Percentiles rank a stretch among this genome's conserved stretches.
Conservation (phyloP, 345 rosid species). For the Heritiera littoralis region DNA sequence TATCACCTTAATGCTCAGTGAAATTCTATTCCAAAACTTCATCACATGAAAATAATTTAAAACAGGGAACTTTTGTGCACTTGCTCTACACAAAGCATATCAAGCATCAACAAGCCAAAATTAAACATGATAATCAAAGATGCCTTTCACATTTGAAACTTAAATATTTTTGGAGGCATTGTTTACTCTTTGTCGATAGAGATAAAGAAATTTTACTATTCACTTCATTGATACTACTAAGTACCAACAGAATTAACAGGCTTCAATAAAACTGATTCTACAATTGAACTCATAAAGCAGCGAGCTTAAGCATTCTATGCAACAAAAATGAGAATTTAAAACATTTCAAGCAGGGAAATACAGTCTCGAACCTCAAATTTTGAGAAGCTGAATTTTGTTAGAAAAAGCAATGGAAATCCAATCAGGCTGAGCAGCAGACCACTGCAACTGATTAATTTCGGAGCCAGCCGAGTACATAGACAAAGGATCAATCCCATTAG, state of each 20-base stretch:
- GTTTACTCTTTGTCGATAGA: background rate
- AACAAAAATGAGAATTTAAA: background rate
- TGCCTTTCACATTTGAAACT: background rate
- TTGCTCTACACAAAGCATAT: background rate
- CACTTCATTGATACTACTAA: background rate
- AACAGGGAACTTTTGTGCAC: background rate
- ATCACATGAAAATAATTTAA: too few relatives aligned
- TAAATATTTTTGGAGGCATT: background rate
- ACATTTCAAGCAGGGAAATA: background rate
- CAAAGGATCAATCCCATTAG: constrained; percentile 90
- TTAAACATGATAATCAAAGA: background rate
- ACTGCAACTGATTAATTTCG: constrained; percentile 92
- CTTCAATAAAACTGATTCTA: background rate
- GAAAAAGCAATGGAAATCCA: constrained; percentile 90
- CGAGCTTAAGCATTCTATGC: background rate
- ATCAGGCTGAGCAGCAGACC: constrained; percentile 83
- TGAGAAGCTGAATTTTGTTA: constrained; percentile 86
- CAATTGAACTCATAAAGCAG: background rate
- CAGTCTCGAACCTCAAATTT: constrained; percentile 55
- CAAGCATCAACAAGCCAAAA: background rate
- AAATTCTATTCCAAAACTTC: background rate
- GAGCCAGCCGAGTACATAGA: constrained; percentile 78
- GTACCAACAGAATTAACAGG: background rate
- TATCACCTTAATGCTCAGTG: background rate
- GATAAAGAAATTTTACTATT: background rate